Conservation (phyloP, 345 rosid species). For the Acer yangbiense region DNA sequence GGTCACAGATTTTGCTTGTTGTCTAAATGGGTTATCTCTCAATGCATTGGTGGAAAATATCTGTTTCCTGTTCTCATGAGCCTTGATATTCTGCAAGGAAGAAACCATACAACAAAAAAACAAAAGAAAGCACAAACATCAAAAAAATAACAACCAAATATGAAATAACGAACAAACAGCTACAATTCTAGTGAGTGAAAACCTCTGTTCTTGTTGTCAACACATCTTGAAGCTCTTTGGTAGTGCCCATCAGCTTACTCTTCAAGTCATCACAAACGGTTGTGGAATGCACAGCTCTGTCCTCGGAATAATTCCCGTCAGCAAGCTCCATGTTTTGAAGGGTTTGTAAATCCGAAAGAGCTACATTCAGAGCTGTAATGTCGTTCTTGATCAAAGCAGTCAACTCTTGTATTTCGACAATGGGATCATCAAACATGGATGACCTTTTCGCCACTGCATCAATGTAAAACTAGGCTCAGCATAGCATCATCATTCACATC, state of each 20-base stretch:
- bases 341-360: conserved; percentile 76
- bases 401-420: conserved; percentile 77
- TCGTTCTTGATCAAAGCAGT: conserved; percentile 82
- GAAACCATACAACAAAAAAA: not conserved
- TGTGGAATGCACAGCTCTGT: conserved; percentile 70
- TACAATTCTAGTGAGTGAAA: conserved; percentile 5
- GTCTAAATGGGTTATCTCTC: conserved; percentile 56
- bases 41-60: conserved; percentile 71
- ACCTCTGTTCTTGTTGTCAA: conserved; percentile 90
- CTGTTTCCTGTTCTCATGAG: conserved; percentile 84
- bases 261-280: conserved; percentile 86
- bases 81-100: conserved; percentile 75
- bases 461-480: conserved; percentile 18
- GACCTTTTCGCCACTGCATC: conserved; percentile 77
- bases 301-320: conserved; percentile 75
- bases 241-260: conserved; percentile 78
- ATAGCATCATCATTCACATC: not conserved
- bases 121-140: not conserved
- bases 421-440: conserved; percentile 85
- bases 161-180: conserved; percentile 4
- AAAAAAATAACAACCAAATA: not conserved
- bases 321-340: conserved; percentile 80
- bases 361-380: conserved; percentile 68
- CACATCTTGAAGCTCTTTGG: conserved; percentile 78
- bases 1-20: conserved; percentile 44